Evolutionary conservation across 2,329 filamentous ascomycete genomes (phyloP).

Genomic region (Phaeosphaeriaceae sp.): DNA sequence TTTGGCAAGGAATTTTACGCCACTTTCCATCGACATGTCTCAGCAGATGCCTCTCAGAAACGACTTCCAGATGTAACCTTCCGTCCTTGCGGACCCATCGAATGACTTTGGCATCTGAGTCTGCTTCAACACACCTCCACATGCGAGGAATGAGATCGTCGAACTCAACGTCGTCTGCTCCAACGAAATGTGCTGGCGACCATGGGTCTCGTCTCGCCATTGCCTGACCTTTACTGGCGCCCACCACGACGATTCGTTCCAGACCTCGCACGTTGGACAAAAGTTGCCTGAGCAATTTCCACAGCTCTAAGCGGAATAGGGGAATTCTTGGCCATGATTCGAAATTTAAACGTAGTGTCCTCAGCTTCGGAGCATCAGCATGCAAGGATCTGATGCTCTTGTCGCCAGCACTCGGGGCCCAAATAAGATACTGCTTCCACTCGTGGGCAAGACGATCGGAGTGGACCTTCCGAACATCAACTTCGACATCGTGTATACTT

Average conservation of each 20-base stretch:
- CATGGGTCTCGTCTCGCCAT: conserved; percentile 44
- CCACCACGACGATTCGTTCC: conserved; percentile 43
- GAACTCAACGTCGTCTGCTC: conserved; percentile 44
- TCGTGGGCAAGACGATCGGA: conserved; percentile 35
- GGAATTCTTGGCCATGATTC: conserved; percentile 42
- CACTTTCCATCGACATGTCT: conserved; percentile 25
- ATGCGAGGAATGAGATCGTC: conserved; percentile 45
- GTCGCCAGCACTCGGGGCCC: conserved; percentile 25
- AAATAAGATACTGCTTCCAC: conserved; percentile 48
- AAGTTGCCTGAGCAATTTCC: conserved; percentile 41
- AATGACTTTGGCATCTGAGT: conserved; percentile 34
- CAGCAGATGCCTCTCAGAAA: conserved; percentile 27
- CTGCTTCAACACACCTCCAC: conserved; percentile 34
- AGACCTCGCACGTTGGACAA: conserved; percentile 35
- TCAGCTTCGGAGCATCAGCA: conserved; percentile 39
- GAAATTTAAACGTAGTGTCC: conserved; percentile 46
- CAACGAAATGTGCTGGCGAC: conserved; percentile 48
- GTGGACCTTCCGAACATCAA: conserved; percentile 44
- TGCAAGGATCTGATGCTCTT: conserved; percentile 31
- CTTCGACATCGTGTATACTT: conserved; percentile 43
- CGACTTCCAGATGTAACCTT: conserved; percentile 41
- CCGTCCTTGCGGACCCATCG: conserved; percentile 38
- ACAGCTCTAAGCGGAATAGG: conserved; percentile 39
- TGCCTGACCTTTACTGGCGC: conserved; percentile 38
- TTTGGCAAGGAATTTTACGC: conserved; percentile 17